phyloP scores from a whole-genome alignment of 805 yeast species.

The Yarrowia divulgata region DNA sequence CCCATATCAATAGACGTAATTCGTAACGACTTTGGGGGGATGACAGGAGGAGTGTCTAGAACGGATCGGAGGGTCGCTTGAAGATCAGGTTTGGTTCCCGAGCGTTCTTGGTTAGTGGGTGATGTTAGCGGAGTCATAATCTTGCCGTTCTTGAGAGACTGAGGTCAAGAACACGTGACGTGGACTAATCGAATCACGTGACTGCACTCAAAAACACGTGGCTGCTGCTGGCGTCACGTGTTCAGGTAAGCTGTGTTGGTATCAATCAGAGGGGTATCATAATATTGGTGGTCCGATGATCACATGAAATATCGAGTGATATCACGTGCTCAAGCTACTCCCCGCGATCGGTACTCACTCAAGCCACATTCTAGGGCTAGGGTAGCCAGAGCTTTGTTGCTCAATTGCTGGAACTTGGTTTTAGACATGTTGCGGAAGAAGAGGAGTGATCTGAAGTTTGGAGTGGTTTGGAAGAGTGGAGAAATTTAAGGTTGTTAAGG shows the following conservation, averaged over 20 bases:
- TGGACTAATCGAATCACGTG: no score
- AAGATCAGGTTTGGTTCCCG: constrained; percentile 27
- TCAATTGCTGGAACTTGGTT: constrained; percentile 14
- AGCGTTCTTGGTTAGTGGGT: constrained; percentile 15
- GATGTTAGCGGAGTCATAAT: no score
- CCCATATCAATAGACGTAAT: constrained; percentile 31
- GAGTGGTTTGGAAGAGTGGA: neutral
- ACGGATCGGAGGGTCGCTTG: neutral
- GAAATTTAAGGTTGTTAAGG: neutral
- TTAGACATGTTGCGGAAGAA: constrained; percentile 3
- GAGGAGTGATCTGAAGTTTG: neutral
- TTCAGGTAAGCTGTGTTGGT: no score
- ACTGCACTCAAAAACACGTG: no score
- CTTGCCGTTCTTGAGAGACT: no score
- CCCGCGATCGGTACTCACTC: constrained; percentile 2
- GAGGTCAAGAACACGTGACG: no score
- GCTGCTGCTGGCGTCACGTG: no score
- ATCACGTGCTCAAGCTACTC: neutral
- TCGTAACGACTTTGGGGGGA: neutral
- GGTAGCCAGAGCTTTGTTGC: constrained; percentile 19
- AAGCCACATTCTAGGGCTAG: constrained; percentile 27
- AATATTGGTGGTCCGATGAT: no score
- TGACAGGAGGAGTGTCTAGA: neutral
- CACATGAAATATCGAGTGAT: neutral
- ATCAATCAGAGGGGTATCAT: neutral